phyloP scores from a whole-genome alignment of 805 yeast genomes.

The Kuraishia floccosa region DNA sequence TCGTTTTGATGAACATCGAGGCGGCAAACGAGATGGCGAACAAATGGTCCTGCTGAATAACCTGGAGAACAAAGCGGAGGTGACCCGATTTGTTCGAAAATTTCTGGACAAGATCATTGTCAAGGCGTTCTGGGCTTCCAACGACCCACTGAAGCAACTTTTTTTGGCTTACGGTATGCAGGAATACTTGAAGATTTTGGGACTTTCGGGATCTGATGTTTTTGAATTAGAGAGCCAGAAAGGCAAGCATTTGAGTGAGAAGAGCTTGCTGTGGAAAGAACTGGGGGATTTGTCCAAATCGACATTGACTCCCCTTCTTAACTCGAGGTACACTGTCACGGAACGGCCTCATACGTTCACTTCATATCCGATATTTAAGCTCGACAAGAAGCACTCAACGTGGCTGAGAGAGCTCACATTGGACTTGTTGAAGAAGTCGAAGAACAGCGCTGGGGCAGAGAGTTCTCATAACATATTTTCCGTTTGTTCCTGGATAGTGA shows the following conservation, averaged over 20 bases:
- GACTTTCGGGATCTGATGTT: slow-evolving; percentile 19
- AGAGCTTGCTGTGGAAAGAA: slow-evolving; percentile 40
- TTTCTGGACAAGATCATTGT: slow-evolving; percentile 64
- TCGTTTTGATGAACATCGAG: background rate
- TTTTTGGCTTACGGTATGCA: slow-evolving; percentile 86
- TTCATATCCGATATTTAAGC: slow-evolving; percentile 56
- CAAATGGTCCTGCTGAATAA: slow-evolving; percentile 33
- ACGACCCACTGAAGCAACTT: slow-evolving; percentile 75
- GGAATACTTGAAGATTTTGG: slow-evolving; percentile 60
- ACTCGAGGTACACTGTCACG: slow-evolving; percentile 56
- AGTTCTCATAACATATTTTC: slow-evolving; percentile 7
- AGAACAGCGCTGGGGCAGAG: slow-evolving; percentile 17
- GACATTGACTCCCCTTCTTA: slow-evolving; percentile 62
- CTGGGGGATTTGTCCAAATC: slow-evolving; percentile 59
- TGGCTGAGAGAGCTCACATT: slow-evolving; percentile 71
- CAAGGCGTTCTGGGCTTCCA: slow-evolving; percentile 82
- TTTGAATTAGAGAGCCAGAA: slow-evolving; percentile 7
- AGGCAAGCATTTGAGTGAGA: slow-evolving; percentile 10
- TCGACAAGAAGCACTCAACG: slow-evolving; percentile 39
- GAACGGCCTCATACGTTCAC: no score
- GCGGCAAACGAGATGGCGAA: background rate
- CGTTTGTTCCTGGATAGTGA: slow-evolving; percentile 45
- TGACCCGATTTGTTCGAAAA: slow-evolving; percentile 48
- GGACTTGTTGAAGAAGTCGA: slow-evolving; percentile 41
- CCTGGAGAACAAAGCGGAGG: slow-evolving; percentile 51